Base-by-base conservation (phyloP, 305 asterid species). In the Stenogyne calaminthoides region DNA sequence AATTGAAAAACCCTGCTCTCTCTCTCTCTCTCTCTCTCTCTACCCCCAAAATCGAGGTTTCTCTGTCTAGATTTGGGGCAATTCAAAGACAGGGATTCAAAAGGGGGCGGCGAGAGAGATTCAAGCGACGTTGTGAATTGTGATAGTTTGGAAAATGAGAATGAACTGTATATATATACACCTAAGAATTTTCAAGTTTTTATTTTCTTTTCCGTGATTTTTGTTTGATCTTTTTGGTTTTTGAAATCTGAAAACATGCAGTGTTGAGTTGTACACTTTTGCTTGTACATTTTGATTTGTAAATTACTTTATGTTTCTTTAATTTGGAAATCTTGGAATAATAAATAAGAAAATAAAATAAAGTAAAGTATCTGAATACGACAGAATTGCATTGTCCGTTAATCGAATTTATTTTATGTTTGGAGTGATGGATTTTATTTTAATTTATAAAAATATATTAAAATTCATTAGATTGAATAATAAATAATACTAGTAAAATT, bases 1-100 rank as follows among this genome's bases (percentile, higher is more conserved):
- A 57, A 55, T 15, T 67, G 63, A 42, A 63, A 25, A 36, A 18
- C 67, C 42, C 66, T 44, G 46, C 54, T 78, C 76, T 46, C 49
- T 60, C 78, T 64, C 76, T 72, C 75, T 40, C 29, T 19, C 15
- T 7, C 57, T n/a, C n/a, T n/a, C n/a, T n/a, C n/a, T n/a, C n/a
- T n/a, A n/a, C 56, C 20, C 58, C 71, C 29, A 18, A 27, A 70
- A 44, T 60, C 49, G 82, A 73, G 34, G 59, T 42, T 55, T 76
- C 76, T 76, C 73, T 77, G 69, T 75, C 81, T 75, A 59, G 77
- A 80, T 77, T 74, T 80, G 65, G 69, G 81, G 73, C 0, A 52
- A 22, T 62, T 37, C 54, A 74, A 76, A n/a, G n/a, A n/a, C n/a
- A n/a, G n/a, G n/a, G n/a, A n/a, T n/a, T n/a, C n/a, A n/a, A n/a